Conservation (phyloP, 163 green algal species). For the Trebouxia gelatinosa region DNA sequence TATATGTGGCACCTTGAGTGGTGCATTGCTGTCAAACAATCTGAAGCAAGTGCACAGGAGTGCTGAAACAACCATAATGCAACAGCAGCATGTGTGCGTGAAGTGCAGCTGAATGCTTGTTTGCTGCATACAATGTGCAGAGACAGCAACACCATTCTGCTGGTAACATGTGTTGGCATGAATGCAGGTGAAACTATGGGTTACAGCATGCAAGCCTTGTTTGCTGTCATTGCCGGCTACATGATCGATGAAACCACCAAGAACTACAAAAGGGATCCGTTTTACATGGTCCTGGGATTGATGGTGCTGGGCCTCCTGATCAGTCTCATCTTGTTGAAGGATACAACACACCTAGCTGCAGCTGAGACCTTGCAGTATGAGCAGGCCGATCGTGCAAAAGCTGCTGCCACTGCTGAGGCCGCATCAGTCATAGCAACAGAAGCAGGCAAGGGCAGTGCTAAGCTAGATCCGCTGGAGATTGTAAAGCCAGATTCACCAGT, state of each 20-base stretch:
- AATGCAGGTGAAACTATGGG: slow-evolving; percentile 26
- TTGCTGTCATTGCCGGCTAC: slow-evolving; percentile 9
- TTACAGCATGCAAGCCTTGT: slow-evolving; percentile 22
- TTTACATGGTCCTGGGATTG: slow-evolving; percentile 9
- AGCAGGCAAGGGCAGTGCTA: neutral
- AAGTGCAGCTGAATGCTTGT: too few species aligned
- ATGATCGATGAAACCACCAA: slow-evolving; percentile 14
- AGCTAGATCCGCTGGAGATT: neutral
- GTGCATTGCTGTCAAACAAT: too few species aligned
- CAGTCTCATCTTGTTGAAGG: slow-evolving; percentile 7
- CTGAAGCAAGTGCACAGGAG: too few species aligned
- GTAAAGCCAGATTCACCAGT: slow-evolving; percentile 15
- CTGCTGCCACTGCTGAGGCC: neutral
- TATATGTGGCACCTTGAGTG: too few species aligned
- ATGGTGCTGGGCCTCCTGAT: slow-evolving; percentile 13
- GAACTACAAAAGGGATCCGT: slow-evolving; percentile 4
- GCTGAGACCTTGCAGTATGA: slow-evolving; percentile 20
- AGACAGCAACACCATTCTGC: too few species aligned
- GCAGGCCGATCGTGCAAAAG: neutral
- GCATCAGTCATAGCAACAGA: neutral
- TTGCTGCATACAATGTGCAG: too few species aligned
- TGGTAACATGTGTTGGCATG: too few species aligned
- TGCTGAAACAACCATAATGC: too few species aligned
- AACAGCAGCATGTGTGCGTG: too few species aligned
- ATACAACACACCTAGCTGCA: slow-evolving; percentile 4